Evolutionary conservation across 2,329 filamentous ascomycete species (phyloP).

Genomic region (Pezizomycotina sp.): DNA sequence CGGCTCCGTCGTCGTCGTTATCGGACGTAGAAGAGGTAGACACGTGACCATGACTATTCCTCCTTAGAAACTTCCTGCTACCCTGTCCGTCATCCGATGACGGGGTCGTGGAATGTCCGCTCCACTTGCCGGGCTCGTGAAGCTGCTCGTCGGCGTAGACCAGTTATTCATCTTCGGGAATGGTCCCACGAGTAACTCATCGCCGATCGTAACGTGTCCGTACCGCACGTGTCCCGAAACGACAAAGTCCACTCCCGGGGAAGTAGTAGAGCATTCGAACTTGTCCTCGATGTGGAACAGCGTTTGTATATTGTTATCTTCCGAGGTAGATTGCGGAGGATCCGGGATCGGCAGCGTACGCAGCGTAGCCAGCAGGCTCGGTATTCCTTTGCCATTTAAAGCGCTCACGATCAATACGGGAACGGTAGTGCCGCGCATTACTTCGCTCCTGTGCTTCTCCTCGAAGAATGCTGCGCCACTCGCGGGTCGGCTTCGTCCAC

Average conservation of each 20-base stretch:
- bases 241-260: slow-evolving; percentile 41
- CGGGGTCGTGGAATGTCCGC: slow-evolving; percentile 14
- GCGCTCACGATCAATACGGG: slow-evolving; percentile 81
- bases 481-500: slow-evolving; percentile 28
- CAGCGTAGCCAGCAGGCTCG: slow-evolving; percentile 65
- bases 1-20: slow-evolving; percentile 36
- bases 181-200: slow-evolving; percentile 63
- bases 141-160: slow-evolving; percentile 26
- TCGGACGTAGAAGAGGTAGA: slow-evolving; percentile 26
- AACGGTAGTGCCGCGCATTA: slow-evolving; percentile 35
- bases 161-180: slow-evolving; percentile 36
- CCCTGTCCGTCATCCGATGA: slow-evolving; percentile 6
- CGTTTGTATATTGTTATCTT: slow-evolving; percentile 12
- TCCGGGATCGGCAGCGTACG: slow-evolving; percentile 55
- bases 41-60: neutral
- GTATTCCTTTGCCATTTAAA: slow-evolving; percentile 67
- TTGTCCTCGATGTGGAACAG: slow-evolving; percentile 86
- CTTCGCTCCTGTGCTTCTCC: slow-evolving; percentile 21
- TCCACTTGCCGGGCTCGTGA: slow-evolving; percentile 38
- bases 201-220: slow-evolving; percentile 59
- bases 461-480: slow-evolving; percentile 26
- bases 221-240: slow-evolving; percentile 72
- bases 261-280: slow-evolving; percentile 38
- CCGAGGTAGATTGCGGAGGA: slow-evolving; percentile 36
- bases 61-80: slow-evolving; percentile 3